Percentiles rank a stretch among this genome's conserved stretches.
phyloP scores from a whole-genome alignment of 176 grass and related monocot genomes.

The Pontederia crassipes region DNA sequence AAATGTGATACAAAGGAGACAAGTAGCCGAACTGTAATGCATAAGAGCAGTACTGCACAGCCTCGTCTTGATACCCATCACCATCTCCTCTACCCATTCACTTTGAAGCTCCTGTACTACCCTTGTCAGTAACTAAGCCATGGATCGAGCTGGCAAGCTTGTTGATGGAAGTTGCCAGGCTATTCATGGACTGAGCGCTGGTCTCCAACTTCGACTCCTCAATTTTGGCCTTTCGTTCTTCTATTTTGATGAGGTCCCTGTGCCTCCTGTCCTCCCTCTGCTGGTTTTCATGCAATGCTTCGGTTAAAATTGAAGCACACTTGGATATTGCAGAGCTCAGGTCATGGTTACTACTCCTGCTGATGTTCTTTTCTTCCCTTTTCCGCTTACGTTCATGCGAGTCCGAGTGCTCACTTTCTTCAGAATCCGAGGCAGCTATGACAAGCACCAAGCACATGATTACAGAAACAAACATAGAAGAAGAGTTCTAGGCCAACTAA shows the following conservation, averaged over 20 bases:
- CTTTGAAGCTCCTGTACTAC: constrained; percentile 9
- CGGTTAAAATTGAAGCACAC: constrained; percentile 18
- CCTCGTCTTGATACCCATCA: neutral
- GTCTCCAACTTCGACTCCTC: constrained; percentile 20
- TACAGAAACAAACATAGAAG: too few relatives aligned
- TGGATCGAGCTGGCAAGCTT: constrained; percentile 27
- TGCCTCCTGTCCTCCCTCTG: constrained; percentile 18
- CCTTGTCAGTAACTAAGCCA: constrained; percentile 17
- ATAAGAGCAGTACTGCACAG: too few relatives aligned
- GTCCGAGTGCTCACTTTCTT: too few relatives aligned
- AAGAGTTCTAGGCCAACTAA: too few relatives aligned
- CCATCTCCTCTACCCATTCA: neutral
- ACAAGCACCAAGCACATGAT: too few relatives aligned
- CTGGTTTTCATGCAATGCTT: constrained; percentile 6
- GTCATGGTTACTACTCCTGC: neutral
- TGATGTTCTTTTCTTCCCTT: neutral
- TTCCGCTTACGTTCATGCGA: neutral
- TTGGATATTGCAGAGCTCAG: constrained; percentile 17
- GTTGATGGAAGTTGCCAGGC: constrained; percentile 22
- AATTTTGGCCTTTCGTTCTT: constrained; percentile 13
- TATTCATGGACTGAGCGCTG: constrained; percentile 13
- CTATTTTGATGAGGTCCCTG: constrained; percentile 10
- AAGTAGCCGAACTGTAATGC: too few relatives aligned
- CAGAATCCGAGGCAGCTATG: too few relatives aligned
- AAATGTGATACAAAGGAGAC: too few relatives aligned